These are phyloP conservation scores for Amphicarpaea edgeworthii DNA, from an alignment of 306 rosid species.

Conservation along the genomic window DNA sequence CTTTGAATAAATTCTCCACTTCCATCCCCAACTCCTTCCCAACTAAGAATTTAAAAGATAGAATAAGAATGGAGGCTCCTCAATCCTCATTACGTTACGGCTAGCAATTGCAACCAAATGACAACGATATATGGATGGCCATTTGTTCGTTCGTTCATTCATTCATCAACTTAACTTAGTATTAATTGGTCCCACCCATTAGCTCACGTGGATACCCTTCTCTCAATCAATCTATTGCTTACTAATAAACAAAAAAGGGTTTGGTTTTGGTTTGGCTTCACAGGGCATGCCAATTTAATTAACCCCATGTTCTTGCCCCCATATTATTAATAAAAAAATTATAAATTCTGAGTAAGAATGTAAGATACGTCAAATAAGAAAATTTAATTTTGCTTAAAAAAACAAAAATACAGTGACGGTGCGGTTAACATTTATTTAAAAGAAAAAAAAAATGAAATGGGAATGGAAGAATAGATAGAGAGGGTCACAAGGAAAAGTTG, in stretches of 20 bases:
- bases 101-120: conserved; percentile 2
- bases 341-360: too few species aligned
- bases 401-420: too few species aligned
- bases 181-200: conserved; percentile 42
- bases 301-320: background rate
- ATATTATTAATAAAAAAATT: too few species aligned
- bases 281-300: conserved; percentile 37
- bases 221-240: conserved; percentile 27
- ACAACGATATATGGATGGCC: conserved; percentile 12
- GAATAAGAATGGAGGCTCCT: background rate
- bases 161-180: conserved; percentile 17
- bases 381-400: too few species aligned
- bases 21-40: conserved; percentile 47
- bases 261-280: conserved; percentile 13
- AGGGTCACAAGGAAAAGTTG: background rate
- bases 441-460: conserved; percentile 23
- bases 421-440: too few species aligned
- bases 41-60: conserved; percentile 17
- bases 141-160: background rate
- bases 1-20: conserved; percentile 39
- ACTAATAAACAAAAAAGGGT: conserved; percentile 21
- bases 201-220: conserved; percentile 42
- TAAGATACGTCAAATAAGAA: too few species aligned
- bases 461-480: background rate
- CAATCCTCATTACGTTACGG: too few species aligned